Evolutionary conservation across 1,284 basidiomycete species (phyloP).

Genomic region (Termitomyces sp.): DNA sequence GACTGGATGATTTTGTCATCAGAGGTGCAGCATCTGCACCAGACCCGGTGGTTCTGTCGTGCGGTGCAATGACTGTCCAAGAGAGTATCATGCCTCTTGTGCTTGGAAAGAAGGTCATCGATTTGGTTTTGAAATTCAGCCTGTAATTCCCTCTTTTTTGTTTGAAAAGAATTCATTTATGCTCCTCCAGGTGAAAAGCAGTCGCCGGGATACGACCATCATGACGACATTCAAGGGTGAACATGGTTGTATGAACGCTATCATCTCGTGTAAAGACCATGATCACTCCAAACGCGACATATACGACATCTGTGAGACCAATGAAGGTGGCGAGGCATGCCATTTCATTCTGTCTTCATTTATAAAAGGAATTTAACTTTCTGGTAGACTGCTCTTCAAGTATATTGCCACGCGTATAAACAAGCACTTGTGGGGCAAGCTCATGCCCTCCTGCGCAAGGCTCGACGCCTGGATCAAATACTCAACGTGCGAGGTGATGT

Average conservation of each 20-base stretch:
- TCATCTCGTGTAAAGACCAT: conserved; percentile 83
- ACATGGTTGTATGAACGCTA: conserved; percentile 76
- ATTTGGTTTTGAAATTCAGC: conserved; percentile 88
- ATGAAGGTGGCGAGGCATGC: conserved; percentile 73
- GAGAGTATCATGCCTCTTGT: conserved; percentile 84
- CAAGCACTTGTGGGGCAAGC: conserved; percentile 64
- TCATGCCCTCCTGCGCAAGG: conserved; percentile 83
- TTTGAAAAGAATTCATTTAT: neutral
- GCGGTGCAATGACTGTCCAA: conserved; percentile 77
- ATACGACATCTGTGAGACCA: conserved; percentile 80
- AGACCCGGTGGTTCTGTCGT: conserved; percentile 74
- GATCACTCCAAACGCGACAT: conserved; percentile 61
- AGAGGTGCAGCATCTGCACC: conserved; percentile 65
- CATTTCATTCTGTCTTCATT: conserved; percentile 1
- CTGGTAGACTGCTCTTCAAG: conserved; percentile 76
- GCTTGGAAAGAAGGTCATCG: conserved; percentile 80
- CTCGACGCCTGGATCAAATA: conserved; percentile 71
- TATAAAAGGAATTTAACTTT: neutral
- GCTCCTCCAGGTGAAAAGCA: conserved; percentile 65
- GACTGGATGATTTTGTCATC: neutral
- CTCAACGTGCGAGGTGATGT: conserved; percentile 36
- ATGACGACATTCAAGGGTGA: conserved; percentile 84
- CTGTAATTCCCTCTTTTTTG: conserved; percentile 42
- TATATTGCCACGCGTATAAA: conserved; percentile 82
- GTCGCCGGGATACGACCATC: conserved; percentile 58